Evolutionary conservation across 2,329 filamentous ascomycete species (phyloP).

Genomic region (Chaetomium sp.): DNA sequence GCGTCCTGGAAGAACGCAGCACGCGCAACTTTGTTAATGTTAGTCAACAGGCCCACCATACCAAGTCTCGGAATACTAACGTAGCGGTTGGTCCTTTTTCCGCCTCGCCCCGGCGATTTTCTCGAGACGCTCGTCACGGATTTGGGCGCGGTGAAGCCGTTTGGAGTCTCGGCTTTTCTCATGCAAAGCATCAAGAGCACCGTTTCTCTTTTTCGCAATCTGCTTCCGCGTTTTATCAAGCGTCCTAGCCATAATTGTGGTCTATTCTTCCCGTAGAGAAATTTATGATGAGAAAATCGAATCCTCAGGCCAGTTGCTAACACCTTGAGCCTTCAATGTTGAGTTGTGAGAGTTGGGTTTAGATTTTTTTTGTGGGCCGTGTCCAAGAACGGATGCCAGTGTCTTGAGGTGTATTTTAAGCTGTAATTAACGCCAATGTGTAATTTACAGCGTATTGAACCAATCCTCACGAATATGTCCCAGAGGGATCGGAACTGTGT

Average conservation of each 20-base stretch:
- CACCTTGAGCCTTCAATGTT: too few species aligned
- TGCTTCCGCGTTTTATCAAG: conserved; percentile 82
- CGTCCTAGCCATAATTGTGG: conserved; percentile 62
- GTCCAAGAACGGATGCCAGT: too few species aligned
- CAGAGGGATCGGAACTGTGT: too few species aligned
- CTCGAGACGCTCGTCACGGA: conserved; percentile 75
- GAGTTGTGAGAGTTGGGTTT: neutral
- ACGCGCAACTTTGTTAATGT: conserved; percentile 49
- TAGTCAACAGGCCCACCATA: neutral
- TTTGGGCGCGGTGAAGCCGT: conserved; percentile 69
- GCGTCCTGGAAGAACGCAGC: conserved; percentile 66
- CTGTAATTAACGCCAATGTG: too few species aligned
- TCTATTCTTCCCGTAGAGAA: neutral
- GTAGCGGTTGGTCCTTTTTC: conserved; percentile 67
- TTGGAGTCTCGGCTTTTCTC: conserved; percentile 83
- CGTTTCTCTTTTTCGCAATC: conserved; percentile 79
- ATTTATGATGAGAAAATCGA: neutral
- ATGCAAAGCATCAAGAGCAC: conserved; percentile 68
- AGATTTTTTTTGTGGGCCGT: conserved; percentile 7
- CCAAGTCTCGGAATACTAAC: conserved; percentile 42
- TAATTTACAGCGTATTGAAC: too few species aligned
- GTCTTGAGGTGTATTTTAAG: too few species aligned
- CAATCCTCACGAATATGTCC: too few species aligned
- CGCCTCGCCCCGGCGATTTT: conserved; percentile 62
- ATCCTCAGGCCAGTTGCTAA: too few species aligned